Conservation (phyloP, 805 yeast species). For the Sugiyamaella boreocaroliniensis region DNA sequence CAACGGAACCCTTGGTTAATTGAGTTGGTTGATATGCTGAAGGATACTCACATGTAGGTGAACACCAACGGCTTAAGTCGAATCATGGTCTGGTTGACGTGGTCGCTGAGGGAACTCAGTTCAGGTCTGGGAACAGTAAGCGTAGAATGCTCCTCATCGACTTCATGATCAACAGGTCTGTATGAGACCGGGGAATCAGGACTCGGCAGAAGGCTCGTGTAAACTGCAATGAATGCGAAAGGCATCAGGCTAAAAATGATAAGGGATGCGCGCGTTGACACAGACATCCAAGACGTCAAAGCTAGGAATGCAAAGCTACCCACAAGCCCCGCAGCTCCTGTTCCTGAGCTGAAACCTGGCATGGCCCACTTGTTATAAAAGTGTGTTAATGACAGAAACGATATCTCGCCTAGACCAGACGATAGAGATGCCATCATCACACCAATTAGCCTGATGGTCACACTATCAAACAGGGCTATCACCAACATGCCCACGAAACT, state of each 20-base stretch:
- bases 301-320: conserved; percentile 68
- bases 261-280: conserved; percentile 50
- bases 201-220: conserved; percentile 27
- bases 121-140: not conserved
- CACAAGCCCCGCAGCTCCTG: conserved; percentile 89
- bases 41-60: conserved; percentile 49
- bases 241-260: conserved; percentile 46
- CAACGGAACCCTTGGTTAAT: conserved; percentile 46
- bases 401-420: conserved; percentile 86
- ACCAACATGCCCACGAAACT: conserved; percentile 71
- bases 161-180: conserved; percentile 1
- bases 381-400: conserved; percentile 83
- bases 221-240: conserved; percentile 26
- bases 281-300: conserved; percentile 59
- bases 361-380: conserved; percentile 55
- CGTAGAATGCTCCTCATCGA: conserved; percentile 2
- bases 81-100: conserved; percentile 15
- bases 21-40: not conserved
- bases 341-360: conserved; percentile 88
- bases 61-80: conserved; percentile 27
- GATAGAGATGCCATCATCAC: conserved; percentile 73
- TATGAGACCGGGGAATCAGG: not conserved
- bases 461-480: conserved; percentile 41
- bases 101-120: not conserved
- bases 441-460: conserved; percentile 50